phyloP scores from a whole-genome alignment of 495 filamentous ascomycete genomes.

The Penicillium tannophilum region DNA sequence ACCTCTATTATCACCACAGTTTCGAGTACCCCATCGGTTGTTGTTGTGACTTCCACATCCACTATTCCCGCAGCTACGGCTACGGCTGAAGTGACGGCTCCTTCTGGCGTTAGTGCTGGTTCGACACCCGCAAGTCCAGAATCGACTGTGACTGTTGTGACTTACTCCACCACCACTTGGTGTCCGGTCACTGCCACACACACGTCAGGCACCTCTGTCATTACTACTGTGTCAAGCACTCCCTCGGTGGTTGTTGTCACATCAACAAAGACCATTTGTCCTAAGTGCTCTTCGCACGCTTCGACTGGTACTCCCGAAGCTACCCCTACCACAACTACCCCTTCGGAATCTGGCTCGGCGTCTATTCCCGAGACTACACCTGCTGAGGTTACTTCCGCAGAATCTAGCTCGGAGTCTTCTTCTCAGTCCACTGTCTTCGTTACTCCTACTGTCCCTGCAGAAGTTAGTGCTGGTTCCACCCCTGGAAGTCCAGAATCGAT shows the following conservation, averaged over 20 bases:
- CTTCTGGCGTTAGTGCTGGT: background rate
- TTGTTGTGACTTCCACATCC: slow-evolving; percentile 39
- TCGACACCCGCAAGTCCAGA: slow-evolving; percentile 5
- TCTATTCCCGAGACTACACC: background rate
- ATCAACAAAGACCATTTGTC: slow-evolving; percentile 16
- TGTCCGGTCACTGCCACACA: slow-evolving; percentile 47
- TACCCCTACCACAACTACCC: background rate
- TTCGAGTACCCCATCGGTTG: slow-evolving; percentile 39
- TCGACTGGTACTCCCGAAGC: background rate
- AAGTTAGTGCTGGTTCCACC: slow-evolving; percentile 1
- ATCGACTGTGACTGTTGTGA: slow-evolving; percentile 46
- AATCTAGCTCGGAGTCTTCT: background rate
- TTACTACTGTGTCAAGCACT: slow-evolving; percentile 12
- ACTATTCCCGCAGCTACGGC: slow-evolving; percentile 16
- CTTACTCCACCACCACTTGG: slow-evolving; percentile 45
- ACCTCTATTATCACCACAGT: slow-evolving; percentile 31
- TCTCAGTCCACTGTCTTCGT: background rate
- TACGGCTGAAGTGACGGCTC: too few relatives aligned
- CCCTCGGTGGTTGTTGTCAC: slow-evolving; percentile 32
- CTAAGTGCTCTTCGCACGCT: slow-evolving; percentile 6
- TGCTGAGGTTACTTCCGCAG: background rate
- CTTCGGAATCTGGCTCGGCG: background rate
- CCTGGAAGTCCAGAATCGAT: slow-evolving; percentile 26
- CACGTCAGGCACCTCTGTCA: slow-evolving; percentile 16
- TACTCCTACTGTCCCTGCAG: background rate